Conservation (phyloP, 2,329 filamentous ascomycete species). For the Ophiocordyceps camponoti-rufipedis region DNA sequence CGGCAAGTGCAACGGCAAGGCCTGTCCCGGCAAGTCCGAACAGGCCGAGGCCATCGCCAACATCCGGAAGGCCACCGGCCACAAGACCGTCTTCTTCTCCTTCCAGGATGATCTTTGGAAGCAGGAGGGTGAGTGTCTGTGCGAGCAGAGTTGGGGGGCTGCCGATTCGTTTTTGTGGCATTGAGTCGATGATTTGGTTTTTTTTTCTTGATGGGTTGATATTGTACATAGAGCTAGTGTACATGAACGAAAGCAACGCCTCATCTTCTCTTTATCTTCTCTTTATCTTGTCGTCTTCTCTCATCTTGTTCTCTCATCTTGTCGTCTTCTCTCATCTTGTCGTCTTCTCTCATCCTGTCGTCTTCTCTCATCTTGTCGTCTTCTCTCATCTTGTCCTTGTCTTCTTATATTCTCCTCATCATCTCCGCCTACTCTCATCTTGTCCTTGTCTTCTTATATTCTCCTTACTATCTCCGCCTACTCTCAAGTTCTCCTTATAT, state of each 20-base stretch:
- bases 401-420: no score
- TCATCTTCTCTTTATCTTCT: background rate
- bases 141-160: conserved; percentile 72
- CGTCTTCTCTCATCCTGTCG: no score
- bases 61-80: conserved; percentile 48
- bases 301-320: no score
- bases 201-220: background rate
- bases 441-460: no score
- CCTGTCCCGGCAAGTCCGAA: conserved; percentile 46
- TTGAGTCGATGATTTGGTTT: background rate
- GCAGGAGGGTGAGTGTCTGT: conserved; percentile 43
- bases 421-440: no score
- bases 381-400: no score
- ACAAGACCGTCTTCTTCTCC: conserved; percentile 64
- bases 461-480: no score
- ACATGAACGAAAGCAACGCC: background rate
- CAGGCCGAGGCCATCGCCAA: conserved; percentile 56
- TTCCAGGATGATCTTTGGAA: conserved; percentile 74
- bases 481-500: no score
- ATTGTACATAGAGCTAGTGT: background rate
- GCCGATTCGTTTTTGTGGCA: background rate
- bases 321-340: no score
- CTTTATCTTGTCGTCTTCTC: background rate
- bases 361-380: no score
- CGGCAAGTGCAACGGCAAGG: conserved; percentile 53